Conservation (phyloP, 495 filamentous ascomycete genomes). For the Podospora conica region DNA sequence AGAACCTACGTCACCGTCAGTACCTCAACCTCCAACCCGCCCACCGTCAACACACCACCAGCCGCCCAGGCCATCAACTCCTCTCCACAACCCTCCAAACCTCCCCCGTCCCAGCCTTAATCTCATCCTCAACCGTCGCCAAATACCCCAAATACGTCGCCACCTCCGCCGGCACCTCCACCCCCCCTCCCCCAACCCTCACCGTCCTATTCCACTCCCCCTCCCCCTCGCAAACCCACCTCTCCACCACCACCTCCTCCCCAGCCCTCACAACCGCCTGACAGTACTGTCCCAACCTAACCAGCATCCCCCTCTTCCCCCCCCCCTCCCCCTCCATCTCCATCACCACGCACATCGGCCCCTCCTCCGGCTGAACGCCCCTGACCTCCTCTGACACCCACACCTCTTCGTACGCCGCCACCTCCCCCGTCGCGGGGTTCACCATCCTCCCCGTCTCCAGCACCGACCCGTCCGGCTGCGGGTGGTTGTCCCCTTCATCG, state of each 20-base stretch:
- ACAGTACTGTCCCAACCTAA: conserved; percentile 42
- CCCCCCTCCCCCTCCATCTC: conserved; percentile 24
- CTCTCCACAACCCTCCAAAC: conserved; percentile 22
- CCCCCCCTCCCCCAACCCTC: conserved; percentile 9
- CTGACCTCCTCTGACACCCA: conserved; percentile 36
- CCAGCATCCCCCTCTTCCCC: conserved; percentile 36
- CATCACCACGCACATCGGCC: conserved; percentile 28
- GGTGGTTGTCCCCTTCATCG: conserved; percentile 49
- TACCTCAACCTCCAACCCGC: background rate
- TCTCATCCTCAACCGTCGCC: conserved; percentile 6
- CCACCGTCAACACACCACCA: background rate
- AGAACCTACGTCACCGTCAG: background rate
- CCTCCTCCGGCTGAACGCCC: conserved; percentile 10
- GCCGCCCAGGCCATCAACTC: conserved; percentile 7
- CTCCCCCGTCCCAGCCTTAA: conserved; percentile 11
- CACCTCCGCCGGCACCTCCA: conserved; percentile 12
- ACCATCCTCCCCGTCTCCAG: conserved; percentile 47
- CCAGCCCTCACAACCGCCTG: conserved; percentile 42
- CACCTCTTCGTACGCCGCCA: conserved; percentile 48
- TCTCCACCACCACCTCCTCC: conserved; percentile 34
- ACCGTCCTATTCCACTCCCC: conserved; percentile 16
- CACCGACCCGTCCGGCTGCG: conserved; percentile 32
- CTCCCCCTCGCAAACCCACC: conserved; percentile 35
- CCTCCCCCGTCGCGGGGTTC: conserved; percentile 37
- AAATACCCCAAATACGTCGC: conserved; percentile 11